These are phyloP conservation scores for Curvularia verruculosa DNA, from an alignment of 2,329 filamentous ascomycete species.

Conservation along the genomic window DNA sequence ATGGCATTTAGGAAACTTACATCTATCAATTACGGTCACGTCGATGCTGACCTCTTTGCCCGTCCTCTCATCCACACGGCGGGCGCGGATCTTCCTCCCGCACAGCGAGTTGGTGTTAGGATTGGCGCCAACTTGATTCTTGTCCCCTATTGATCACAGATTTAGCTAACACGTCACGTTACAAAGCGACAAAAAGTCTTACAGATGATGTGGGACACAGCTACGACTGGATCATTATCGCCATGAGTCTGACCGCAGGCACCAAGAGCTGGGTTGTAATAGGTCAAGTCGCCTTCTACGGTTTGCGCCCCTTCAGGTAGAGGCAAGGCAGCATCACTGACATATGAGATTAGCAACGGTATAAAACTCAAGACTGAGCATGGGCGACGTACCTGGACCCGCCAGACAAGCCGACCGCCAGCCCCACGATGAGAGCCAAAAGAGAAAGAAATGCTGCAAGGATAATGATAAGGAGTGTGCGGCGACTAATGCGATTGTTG, in stretches of 20 bases:
- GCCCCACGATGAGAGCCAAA: constrained; percentile 51
- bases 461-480: constrained; percentile 47
- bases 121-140: constrained; percentile 56
- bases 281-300: constrained; percentile 70
- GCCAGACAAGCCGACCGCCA: constrained; percentile 49
- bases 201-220: constrained; percentile 69
- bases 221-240: constrained; percentile 65
- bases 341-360: constrained; percentile 15
- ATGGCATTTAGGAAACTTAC: constrained; percentile 42
- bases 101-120: constrained; percentile 72
- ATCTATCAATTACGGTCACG: constrained; percentile 72
- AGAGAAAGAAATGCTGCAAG: constrained; percentile 41
- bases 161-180: constrained; percentile 1
- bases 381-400: constrained; percentile 24
- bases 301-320: constrained; percentile 59
- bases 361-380: background rate
- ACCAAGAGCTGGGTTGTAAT: constrained; percentile 69
- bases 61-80: constrained; percentile 53
- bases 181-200: background rate
- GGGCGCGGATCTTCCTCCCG: constrained; percentile 68
- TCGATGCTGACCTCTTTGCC: constrained; percentile 60
- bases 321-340: constrained; percentile 53
- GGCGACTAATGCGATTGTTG: constrained; percentile 46
- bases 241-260: constrained; percentile 68
- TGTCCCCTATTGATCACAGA: constrained; percentile 55